Evolutionary conservation across 2,329 filamentous ascomycete genomes (phyloP).

Genomic region (Lecanosticta acicola): DNA sequence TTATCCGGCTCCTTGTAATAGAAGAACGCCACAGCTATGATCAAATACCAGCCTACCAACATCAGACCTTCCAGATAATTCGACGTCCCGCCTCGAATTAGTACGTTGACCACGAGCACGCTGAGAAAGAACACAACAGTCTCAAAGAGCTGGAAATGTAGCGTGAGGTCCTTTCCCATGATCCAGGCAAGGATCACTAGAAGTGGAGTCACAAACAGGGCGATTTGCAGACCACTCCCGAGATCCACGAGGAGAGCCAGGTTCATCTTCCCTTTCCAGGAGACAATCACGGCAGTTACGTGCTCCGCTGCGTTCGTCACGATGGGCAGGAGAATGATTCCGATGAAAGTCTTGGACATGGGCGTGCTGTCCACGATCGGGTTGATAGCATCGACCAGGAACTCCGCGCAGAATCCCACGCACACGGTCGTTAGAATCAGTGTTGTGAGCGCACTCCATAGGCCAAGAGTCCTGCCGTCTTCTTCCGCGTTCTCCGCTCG

Average conservation of each 20-base stretch:
- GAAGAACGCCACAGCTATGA: conserved; percentile 55
- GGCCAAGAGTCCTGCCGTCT: conserved; percentile 30
- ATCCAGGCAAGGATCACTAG: conserved; percentile 53
- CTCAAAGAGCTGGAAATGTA: conserved; percentile 85
- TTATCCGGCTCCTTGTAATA: conserved; percentile 39
- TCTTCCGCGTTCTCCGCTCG: not conserved
- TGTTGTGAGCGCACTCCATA: conserved; percentile 40
- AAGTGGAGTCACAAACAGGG: conserved; percentile 53
- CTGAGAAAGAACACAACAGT: conserved; percentile 79
- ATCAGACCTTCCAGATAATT: conserved; percentile 78
- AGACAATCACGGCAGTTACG: conserved; percentile 50
- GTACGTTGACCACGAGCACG: conserved; percentile 79
- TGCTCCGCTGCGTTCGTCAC: conserved; percentile 54
- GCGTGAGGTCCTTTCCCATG: conserved; percentile 49
- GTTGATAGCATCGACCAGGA: conserved; percentile 50
- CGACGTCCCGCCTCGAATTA: conserved; percentile 75
- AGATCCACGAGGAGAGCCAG: conserved; percentile 51
- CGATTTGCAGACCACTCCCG: conserved; percentile 51
- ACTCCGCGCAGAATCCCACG: conserved; percentile 48
- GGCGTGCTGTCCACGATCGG: conserved; percentile 46
- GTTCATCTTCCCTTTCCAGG: conserved; percentile 54
- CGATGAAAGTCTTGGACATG: conserved; percentile 52
- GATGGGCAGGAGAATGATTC: conserved; percentile 51
- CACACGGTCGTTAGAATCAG: conserved; percentile 44
- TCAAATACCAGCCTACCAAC: conserved; percentile 51